Evolutionary conservation across 441 rosid species (phyloP).

Genomic region (Brassica hybrid): DNA sequence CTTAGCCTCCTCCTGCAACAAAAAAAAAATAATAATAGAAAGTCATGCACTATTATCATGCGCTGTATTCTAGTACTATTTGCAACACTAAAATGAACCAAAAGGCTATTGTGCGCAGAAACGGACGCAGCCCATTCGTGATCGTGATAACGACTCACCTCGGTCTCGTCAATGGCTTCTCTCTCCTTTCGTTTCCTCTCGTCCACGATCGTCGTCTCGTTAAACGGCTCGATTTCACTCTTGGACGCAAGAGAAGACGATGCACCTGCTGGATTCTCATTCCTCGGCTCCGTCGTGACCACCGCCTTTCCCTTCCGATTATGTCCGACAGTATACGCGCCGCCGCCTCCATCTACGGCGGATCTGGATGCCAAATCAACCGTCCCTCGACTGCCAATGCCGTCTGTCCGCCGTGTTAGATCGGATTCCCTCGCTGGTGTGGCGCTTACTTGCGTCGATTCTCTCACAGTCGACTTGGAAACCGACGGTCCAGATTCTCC

Average conservation of each 20-base stretch:
- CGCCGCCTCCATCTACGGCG: conserved; percentile 36
- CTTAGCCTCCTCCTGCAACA: conserved; percentile 50
- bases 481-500: conserved; percentile 51
- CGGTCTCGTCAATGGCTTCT: conserved; percentile 57
- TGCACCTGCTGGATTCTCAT: conserved; percentile 53
- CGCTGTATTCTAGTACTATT: background rate
- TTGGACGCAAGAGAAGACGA: conserved; percentile 65
- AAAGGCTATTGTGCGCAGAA: conserved; percentile 22
- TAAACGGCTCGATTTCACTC: conserved; percentile 55
- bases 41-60: background rate
- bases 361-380: conserved; percentile 36
- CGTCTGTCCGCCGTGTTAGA: conserved; percentile 39
- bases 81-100: no score
- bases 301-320: conserved; percentile 35
- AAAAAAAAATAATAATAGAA: background rate
- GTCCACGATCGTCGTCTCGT: conserved; percentile 36
- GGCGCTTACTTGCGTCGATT: conserved; percentile 59
- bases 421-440: conserved; percentile 49
- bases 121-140: background rate
- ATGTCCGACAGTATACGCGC: background rate
- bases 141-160: conserved; percentile 54
- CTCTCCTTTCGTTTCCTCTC: conserved; percentile 76
- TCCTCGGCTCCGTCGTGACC: conserved; percentile 35
- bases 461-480: conserved; percentile 52
- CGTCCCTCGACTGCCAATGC: conserved; percentile 33